These are phyloP conservation scores for Farysia itapuensis DNA, from an alignment of 1,284 basidiomycete species.

Conservation along the genomic window DNA sequence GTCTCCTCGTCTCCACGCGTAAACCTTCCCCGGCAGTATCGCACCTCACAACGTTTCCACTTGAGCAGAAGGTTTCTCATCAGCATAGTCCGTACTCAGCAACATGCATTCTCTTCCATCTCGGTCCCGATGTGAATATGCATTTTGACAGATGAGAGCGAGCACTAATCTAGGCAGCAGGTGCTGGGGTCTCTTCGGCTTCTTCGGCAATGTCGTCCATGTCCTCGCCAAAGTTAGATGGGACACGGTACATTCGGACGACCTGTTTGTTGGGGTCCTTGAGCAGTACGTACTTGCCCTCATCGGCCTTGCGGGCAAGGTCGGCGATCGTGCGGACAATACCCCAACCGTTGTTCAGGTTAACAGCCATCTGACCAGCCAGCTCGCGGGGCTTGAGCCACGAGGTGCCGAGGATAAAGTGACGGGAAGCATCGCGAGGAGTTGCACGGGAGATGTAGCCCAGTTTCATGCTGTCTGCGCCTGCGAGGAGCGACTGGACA, in stretches of 20 bases:
- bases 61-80: too few species aligned
- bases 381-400: conserved; percentile 94
- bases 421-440: conserved; percentile 89
- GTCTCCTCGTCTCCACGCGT: too few species aligned
- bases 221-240: conserved; percentile 73
- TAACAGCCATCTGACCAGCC: conserved; percentile 91
- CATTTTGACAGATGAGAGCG: neutral
- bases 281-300: conserved; percentile 56
- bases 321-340: conserved; percentile 69
- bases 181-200: conserved; percentile 61
- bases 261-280: conserved; percentile 67
- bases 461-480: conserved; percentile 96
- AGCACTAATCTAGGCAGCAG: neutral
- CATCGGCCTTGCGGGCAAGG: conserved; percentile 44
- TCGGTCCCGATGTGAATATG: too few species aligned
- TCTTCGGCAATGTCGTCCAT: conserved; percentile 64
- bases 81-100: too few species aligned
- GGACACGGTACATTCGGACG: conserved; percentile 89
- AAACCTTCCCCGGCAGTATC: too few species aligned
- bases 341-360: conserved; percentile 94
- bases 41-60: too few species aligned
- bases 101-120: conserved; percentile 16
- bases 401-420: conserved; percentile 91
- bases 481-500: conserved; percentile 90
- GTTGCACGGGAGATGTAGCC: conserved; percentile 92